Conservation (phyloP, 129 eudicot genomes). For the Kitagawia praeruptora region DNA sequence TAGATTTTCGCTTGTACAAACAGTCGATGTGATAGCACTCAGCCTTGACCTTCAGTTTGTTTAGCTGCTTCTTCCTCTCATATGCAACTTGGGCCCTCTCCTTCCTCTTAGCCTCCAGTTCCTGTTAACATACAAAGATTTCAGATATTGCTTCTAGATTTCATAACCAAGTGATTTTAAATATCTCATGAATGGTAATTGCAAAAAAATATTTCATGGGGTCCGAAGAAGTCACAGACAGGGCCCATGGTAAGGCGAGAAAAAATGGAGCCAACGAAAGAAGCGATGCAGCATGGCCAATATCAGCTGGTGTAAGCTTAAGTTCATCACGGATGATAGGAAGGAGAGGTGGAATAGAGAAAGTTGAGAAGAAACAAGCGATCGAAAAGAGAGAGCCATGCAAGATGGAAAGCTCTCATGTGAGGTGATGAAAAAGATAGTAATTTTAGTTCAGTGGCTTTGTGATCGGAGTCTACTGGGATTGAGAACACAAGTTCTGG, state of each 20-base stretch:
- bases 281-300: constrained; percentile 60
- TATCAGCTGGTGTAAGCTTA: constrained; percentile 38
- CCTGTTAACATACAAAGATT: constrained; percentile 22
- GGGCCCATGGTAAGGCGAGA: constrained; percentile 84
- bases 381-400: constrained; percentile 70
- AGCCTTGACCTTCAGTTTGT: constrained; percentile 53
- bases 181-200: no score
- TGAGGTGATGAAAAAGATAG: constrained; percentile 55
- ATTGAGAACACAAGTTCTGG: constrained; percentile 20
- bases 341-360: constrained; percentile 76
- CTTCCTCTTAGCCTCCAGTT: constrained; percentile 83
- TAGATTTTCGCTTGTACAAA: constrained; percentile 46
- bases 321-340: constrained; percentile 71
- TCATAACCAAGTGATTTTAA: not conserved
- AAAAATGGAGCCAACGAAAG: constrained; percentile 58
- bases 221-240: constrained; percentile 65
- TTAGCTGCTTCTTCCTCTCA: constrained; percentile 76
- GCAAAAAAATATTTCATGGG: no score
- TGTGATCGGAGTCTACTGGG: constrained; percentile 53
- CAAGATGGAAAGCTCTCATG: constrained; percentile 76
- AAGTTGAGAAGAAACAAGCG: constrained; percentile 66
- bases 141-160: not conserved
- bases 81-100: constrained; percentile 60
- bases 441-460: constrained; percentile 47
- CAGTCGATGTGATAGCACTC: constrained; percentile 61